Base-by-base conservation (phyloP, 352 stramenopile genomes). In the Phytopythium oedochilum region DNA sequence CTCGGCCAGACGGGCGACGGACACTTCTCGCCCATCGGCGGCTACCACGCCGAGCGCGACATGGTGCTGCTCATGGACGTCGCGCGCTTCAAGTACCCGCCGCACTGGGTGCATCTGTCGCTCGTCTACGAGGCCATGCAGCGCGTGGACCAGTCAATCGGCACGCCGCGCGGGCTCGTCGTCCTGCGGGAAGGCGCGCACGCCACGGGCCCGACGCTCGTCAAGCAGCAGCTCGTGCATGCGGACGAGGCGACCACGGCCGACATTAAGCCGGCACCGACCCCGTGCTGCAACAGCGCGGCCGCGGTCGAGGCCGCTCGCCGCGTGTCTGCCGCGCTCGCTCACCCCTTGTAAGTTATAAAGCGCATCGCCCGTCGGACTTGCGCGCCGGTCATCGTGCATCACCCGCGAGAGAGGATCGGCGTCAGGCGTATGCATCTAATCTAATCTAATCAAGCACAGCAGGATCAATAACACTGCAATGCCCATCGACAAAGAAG, bases 11-110 rank as follows among this genome's bases (percentile, higher is more conserved):
- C 96, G 0, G 97, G 97, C 18, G 84, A 86, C 54, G 97, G 97
- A 17, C 97, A 99, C 68, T 99, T 99, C 66, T 98, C 88, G 34
- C 96, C 96, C 12, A 91, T 99, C 54, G 96, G 87, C 45, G 96
- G 92, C 4, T 99, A 98, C 70, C 79, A 98, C 64, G 70, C 69
- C 39, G 77, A 70, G 61, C 78, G 77, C 15, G 94, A 98, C 51
- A 88, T 92, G 75, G 92, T 98, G 46, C 71, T 99, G 22, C 82
- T 99, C 35, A 73, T 99, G 53, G 97, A 99, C 61, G 96, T 97
- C 10, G 94, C 96, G 35, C 73, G 93, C 28, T 98, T 98, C 78
- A 98, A 98, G 71, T 98, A 99, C 68, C 87, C 94, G 20, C 96
- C 96, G 42, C 81, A 92, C 58, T 92, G 82, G 82, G 75, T 92